Evolutionary conservation across 2,329 filamentous ascomycete genomes (phyloP).

Genomic region (Ambrosiella beaveri): DNA sequence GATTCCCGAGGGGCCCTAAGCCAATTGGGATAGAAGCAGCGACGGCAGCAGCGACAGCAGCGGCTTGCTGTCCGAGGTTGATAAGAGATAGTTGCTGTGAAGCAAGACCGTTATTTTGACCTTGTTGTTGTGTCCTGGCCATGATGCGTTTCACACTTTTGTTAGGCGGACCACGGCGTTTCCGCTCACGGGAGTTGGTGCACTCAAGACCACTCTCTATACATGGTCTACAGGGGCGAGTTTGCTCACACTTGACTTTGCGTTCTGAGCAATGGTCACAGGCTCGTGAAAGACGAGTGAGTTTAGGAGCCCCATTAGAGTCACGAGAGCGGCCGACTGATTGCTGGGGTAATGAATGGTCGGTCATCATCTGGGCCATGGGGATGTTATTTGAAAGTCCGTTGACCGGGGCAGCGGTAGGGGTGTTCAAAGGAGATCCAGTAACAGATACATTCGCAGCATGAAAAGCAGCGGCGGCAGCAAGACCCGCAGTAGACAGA

Average conservation of each 20-base stretch:
- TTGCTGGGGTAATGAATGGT: neutral
- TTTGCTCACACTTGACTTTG: slow-evolving; percentile 44
- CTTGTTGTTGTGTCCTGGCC: slow-evolving; percentile 21
- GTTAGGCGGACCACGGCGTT: slow-evolving; percentile 41
- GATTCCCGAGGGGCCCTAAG: neutral
- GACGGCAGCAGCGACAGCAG: neutral
- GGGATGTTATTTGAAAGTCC: neutral
- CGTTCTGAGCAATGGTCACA: slow-evolving; percentile 46
- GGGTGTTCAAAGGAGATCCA: neutral
- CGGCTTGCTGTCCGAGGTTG: slow-evolving; percentile 1
- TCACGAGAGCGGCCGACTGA: slow-evolving; percentile 19
- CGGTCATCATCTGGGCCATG: slow-evolving; percentile 5
- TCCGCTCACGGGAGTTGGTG: slow-evolving; percentile 39
- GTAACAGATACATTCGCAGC: slow-evolving; percentile 2
- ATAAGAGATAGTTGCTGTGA: slow-evolving; percentile 16
- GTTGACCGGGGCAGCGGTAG: slow-evolving; percentile 1
- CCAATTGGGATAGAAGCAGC: slow-evolving; percentile 3
- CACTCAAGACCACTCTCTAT: slow-evolving; percentile 39
- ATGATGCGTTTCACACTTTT: slow-evolving; percentile 20
- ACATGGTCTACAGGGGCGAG: slow-evolving; percentile 37
- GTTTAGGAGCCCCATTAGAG: slow-evolving; percentile 30
- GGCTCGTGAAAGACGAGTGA: slow-evolving; percentile 38
- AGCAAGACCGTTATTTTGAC: slow-evolving; percentile 35
- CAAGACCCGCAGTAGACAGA: slow-evolving; percentile 6
- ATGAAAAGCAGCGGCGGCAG: slow-evolving; percentile 10